These are phyloP conservation scores for Leucaena leucocephala DNA, from an alignment of 306 rosid genomes.

Conservation along the genomic window DNA sequence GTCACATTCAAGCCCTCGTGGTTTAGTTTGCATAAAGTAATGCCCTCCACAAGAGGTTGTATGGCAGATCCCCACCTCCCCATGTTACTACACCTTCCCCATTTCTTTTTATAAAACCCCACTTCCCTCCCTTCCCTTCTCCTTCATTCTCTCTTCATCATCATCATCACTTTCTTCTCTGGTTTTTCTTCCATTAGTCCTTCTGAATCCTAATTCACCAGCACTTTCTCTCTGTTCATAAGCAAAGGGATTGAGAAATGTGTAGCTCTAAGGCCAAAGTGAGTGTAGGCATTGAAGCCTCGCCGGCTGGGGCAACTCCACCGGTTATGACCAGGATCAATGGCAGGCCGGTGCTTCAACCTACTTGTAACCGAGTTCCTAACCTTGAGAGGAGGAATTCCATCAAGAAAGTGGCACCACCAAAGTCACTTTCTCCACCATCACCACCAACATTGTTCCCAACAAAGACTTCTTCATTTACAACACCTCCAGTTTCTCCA, in stretches of 20 bases:
- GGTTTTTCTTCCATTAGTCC: no score
- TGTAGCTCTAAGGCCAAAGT: conserved; percentile 72
- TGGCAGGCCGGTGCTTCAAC: conserved; percentile 86
- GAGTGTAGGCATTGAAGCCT: conserved; percentile 52
- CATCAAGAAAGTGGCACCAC: conserved; percentile 57
- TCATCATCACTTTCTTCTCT: background rate
- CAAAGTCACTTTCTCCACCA: conserved; percentile 50
- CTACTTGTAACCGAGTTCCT: conserved; percentile 77
- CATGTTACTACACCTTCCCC: conserved; percentile 54
- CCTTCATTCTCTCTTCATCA: conserved; percentile 43
- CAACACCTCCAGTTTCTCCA: conserved; percentile 69
- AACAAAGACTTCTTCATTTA: background rate
- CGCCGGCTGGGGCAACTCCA: background rate
- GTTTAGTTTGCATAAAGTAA: conserved; percentile 57
- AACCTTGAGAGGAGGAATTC: conserved; percentile 67
- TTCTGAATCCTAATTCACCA: no score
- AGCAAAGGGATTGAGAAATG: conserved; percentile 42
- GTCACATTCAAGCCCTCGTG: conserved; percentile 55
- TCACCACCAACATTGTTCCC: background rate
- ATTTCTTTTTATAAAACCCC: conserved; percentile 52
- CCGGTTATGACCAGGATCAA: conserved; percentile 50
- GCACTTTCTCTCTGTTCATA: no score
- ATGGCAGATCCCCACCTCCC: conserved; percentile 84
- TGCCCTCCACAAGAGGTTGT: conserved; percentile 59
- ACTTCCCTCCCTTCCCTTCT: conserved; percentile 46